Conservation (phyloP, 768 basidiomycete species). For the Boletellus sp. region DNA sequence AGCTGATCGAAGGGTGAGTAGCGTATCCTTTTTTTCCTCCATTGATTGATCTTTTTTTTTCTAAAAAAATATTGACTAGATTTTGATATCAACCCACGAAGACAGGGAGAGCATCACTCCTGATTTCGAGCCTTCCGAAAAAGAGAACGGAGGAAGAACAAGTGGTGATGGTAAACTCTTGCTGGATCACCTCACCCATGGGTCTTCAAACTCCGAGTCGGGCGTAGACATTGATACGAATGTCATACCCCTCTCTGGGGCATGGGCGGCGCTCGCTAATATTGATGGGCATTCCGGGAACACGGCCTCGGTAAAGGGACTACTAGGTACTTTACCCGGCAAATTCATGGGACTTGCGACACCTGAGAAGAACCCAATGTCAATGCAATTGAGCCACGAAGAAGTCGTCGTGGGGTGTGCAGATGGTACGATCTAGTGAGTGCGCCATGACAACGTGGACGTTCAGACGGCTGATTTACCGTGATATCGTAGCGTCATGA, state of each 20-base stretch:
- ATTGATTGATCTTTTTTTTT: background rate
- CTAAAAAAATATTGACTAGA: slow-evolving; percentile 39
- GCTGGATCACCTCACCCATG: slow-evolving; percentile 10
- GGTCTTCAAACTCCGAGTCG: slow-evolving; percentile 23
- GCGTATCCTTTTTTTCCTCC: background rate
- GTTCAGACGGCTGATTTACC: slow-evolving; percentile 9
- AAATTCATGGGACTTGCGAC: slow-evolving; percentile 79
- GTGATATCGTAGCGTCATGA: slow-evolving; percentile 47
- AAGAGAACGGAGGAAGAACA: slow-evolving; percentile 11
- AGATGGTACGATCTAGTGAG: slow-evolving; percentile 89
- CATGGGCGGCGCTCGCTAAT: slow-evolving; percentile 67
- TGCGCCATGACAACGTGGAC: slow-evolving; percentile 4
- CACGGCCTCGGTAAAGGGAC: slow-evolving; percentile 44
- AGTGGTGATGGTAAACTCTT: background rate
- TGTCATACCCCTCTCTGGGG: slow-evolving; percentile 66
- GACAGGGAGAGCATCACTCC: slow-evolving; percentile 41
- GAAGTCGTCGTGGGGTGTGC: slow-evolving; percentile 90
- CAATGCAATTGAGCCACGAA: slow-evolving; percentile 87
- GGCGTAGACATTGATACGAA: slow-evolving; percentile 61
- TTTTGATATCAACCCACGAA: slow-evolving; percentile 80
- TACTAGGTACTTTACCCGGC: slow-evolving; percentile 56
- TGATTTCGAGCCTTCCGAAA: slow-evolving; percentile 21
- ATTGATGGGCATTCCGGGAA: slow-evolving; percentile 31
- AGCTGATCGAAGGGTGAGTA: slow-evolving; percentile 73
- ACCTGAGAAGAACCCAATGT: slow-evolving; percentile 94